phyloP scores from a whole-genome alignment of 352 stramenopile genomes.

The Pythium sp. region DNA sequence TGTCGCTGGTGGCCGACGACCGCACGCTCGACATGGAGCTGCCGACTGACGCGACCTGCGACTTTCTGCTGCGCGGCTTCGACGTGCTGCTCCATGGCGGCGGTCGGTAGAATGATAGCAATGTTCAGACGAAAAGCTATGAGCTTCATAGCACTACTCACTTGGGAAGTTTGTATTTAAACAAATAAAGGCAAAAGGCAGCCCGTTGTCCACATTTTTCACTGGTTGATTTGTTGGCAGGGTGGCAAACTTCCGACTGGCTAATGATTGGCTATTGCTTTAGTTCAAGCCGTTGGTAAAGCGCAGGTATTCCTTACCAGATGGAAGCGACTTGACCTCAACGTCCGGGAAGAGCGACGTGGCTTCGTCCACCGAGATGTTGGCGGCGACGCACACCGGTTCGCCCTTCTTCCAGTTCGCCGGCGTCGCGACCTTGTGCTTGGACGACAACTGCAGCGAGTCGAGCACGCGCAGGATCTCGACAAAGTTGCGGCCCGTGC shows the following conservation, averaged over 20 bases:
- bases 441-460: constrained; percentile 72
- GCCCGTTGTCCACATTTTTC: background rate
- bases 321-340: constrained; percentile 61
- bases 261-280: background rate
- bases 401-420: constrained; percentile 75
- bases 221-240: background rate
- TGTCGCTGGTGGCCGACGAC: constrained; percentile 68
- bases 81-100: constrained; percentile 40
- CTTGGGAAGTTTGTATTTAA: constrained; percentile 10
- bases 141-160: constrained; percentile 2
- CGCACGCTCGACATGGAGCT: constrained; percentile 72
- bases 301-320: constrained; percentile 69
- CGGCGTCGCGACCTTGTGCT: constrained; percentile 52
- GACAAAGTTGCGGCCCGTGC: constrained; percentile 91
- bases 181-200: constrained; percentile 6
- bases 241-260: background rate
- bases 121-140: background rate
- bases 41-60: constrained; percentile 44
- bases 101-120: background rate
- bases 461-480: constrained; percentile 91
- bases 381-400: constrained; percentile 60
- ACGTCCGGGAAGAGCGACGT: constrained; percentile 63
- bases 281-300: constrained; percentile 43
- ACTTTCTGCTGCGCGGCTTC: constrained; percentile 59
- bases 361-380: constrained; percentile 56